Evolutionary conservation across 108 stramenopile species (phyloP), one percentile per base, ranked within the genome.

Genomic region (Discostella stelligeroides): DNA sequence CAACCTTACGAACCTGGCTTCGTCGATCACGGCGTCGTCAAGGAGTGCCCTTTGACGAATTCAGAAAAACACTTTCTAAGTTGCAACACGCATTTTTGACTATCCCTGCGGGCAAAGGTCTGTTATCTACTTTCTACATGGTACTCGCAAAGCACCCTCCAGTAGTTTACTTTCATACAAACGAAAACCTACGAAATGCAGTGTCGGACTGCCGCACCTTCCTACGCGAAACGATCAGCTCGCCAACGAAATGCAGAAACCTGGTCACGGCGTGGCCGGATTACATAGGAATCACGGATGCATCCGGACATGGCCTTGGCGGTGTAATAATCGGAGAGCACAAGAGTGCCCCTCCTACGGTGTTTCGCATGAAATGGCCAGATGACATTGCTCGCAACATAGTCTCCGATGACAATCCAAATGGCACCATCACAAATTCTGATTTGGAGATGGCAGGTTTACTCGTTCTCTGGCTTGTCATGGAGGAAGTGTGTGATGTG

Each of bases 391-490:
- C 43, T 0, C 15, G 9, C 11, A 12, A 9, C 14, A 25, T 86
- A 18, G 63, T 73, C 34, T 73, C 76, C 1, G 55, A 15, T 0
- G 5, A 65, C 15, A 86, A 74, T 38, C 73, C 73, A 15, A 13
- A 29, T 1, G 75, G 68, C 0, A 6, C 51, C 0, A 70, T 81
- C 56, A 75, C 62, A 53, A 81, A 76, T 34, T 68, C 70, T 0
- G 71, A 82, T 15, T 34, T 82, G 47, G 75, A 82, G 23, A 58
- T 76, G 48, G 81, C 51, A 0, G 81, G 65, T 9, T 7, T 70
- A 0, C 29, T 70, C 0, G 5, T 70, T 17, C 14, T 49, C 11
- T 70, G 68, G 68, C 47, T 70, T 6, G 47, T 59, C 0, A 28
- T 70, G 41, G 68, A 60, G 47, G 46, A n/a, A 20, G 8, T 39